Percentiles rank a stretch among this genome's conserved stretches.
These are phyloP conservation scores for Calvatia gigantea DNA, from an alignment of 768 basidiomycete species.

Conservation along the genomic window DNA sequence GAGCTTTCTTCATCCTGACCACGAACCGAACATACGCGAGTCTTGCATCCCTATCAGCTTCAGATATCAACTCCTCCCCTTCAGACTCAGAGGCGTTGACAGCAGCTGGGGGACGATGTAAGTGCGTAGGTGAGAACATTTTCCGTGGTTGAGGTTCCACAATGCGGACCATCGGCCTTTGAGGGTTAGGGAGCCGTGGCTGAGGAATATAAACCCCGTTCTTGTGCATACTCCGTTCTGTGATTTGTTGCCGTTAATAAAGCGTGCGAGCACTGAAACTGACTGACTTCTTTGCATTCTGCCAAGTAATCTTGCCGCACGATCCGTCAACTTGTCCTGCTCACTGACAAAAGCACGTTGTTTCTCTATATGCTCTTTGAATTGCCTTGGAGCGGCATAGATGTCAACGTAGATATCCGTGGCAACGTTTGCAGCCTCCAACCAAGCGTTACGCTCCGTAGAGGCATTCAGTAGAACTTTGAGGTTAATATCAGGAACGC, in stretches of 20 bases:
- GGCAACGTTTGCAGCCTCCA: conserved; percentile 54
- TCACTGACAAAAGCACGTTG: conserved; percentile 66
- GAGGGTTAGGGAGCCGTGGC: conserved; percentile 21
- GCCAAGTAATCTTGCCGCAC: conserved; percentile 53
- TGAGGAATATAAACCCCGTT: conserved; percentile 50
- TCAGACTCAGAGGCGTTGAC: conserved; percentile 60
- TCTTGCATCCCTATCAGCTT: conserved; percentile 67
- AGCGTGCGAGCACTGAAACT: background rate
- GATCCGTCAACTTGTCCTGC: conserved; percentile 69
- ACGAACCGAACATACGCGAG: conserved; percentile 50
- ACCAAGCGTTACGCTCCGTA: conserved; percentile 49
- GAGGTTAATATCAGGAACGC: conserved; percentile 45
- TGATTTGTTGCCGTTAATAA: background rate
- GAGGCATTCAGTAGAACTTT: conserved; percentile 48
- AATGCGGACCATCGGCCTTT: background rate
- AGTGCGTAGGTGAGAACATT: conserved; percentile 6
- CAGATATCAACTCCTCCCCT: conserved; percentile 56
- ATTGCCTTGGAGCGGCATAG: conserved; percentile 61
- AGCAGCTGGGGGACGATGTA: conserved; percentile 19
- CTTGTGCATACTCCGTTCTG: conserved; percentile 30
- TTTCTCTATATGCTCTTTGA: conserved; percentile 40
- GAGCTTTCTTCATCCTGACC: background rate
- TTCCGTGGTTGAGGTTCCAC: conserved; percentile 33
- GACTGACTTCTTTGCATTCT: conserved; percentile 19
- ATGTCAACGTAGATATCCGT: conserved; percentile 63